Evolutionary conservation across 2,329 filamentous ascomycete species (phyloP), one percentile per base, ranked within the genome.

Genomic region (Salinomyces thailandicus): DNA sequence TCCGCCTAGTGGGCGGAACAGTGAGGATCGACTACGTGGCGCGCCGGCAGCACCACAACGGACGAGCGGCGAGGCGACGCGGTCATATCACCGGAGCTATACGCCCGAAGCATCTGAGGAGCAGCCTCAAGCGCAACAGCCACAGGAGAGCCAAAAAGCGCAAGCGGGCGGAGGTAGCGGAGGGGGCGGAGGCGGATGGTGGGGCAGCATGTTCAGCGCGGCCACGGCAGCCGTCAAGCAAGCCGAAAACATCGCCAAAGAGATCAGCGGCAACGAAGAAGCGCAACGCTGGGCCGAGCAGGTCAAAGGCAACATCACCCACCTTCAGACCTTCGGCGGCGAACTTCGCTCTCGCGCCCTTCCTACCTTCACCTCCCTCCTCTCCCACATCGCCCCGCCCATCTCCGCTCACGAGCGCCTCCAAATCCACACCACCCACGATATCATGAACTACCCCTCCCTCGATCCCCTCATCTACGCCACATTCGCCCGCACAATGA

Each of bases 331-430:
- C 37, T 68, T 89, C 43, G 81, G 87, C 48, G 87, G 86, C 55
- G 87, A 94, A 57, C 70, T 94, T 45, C 79, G 80, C 51, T 80
- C 81, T 51, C 81, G 85, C 51, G 91, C 91, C 39, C 70, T 98
- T 19, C 91, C 91, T 18, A 95, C 91, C 31, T 94, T 98, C 58
- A 89, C 87, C 57, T 85, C 86, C 55, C 81, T 98, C 53, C 76
- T 98, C 44, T 85, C 96, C 61, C 95, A 87, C 17, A 79, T 98
- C 46, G 91, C 91, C 0, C 91, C 91, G 31, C 91, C 91, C 8
- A 98, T 98, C 55, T 87, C 86, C 37, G 91, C 89, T 6, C 91
- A 98, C 63, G 91, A 98, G 64, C 84, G 89, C 33, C 81, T 98
- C 5, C 82, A 93, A 53, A 96, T 98, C 52, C 91, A 98, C 66